A percentile compares a stretch with the other conserved stretches of the same genome.
Conservation (phyloP, 2,329 filamentous ascomycete genomes). For the Fusarium paranaense region DNA sequence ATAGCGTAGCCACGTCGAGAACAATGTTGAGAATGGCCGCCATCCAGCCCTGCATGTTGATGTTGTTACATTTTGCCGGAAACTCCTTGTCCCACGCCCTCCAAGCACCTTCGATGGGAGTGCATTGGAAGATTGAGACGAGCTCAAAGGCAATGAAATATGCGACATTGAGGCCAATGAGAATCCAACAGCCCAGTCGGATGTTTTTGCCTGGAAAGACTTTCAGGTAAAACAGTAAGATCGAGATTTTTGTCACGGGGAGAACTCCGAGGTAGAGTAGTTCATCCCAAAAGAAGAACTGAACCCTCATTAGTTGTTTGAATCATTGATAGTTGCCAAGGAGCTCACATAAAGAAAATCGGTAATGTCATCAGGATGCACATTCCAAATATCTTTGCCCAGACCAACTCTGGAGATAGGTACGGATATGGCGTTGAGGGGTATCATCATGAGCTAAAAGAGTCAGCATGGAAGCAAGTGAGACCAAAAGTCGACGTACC, state of each 20-base stretch:
- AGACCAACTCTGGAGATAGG: conserved; percentile 1
- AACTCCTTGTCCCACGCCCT: conserved; percentile 58
- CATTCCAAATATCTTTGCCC: conserved; percentile 17
- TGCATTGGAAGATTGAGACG: conserved; percentile 59
- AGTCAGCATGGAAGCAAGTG: neutral
- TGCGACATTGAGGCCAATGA: conserved; percentile 29
- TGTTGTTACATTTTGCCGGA: conserved; percentile 58
- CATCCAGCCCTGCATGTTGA: conserved; percentile 60
- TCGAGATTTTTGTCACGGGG: conserved; percentile 11
- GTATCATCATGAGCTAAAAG: conserved; percentile 14
- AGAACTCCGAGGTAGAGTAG: conserved; percentile 14
- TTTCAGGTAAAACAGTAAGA: conserved; percentile 20
- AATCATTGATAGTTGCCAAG: rapidly evolving
- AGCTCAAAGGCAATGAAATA: conserved; percentile 43
- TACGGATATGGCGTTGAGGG: conserved; percentile 6
- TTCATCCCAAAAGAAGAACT: conserved; percentile 22
- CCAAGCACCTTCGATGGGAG: conserved; percentile 62
- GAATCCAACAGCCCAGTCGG: conserved; percentile 4
- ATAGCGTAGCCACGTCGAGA: conserved; percentile 53
- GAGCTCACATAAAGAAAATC: conserved; percentile 16
- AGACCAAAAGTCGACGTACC: neutral
- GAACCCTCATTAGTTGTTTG: rapidly evolving
- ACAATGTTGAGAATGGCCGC: conserved; percentile 61
- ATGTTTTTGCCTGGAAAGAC: conserved; percentile 9
- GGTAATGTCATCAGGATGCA: conserved; percentile 9